phyloP scores from a whole-genome alignment of 768 basidiomycete species.

The Suillus discolor region DNA sequence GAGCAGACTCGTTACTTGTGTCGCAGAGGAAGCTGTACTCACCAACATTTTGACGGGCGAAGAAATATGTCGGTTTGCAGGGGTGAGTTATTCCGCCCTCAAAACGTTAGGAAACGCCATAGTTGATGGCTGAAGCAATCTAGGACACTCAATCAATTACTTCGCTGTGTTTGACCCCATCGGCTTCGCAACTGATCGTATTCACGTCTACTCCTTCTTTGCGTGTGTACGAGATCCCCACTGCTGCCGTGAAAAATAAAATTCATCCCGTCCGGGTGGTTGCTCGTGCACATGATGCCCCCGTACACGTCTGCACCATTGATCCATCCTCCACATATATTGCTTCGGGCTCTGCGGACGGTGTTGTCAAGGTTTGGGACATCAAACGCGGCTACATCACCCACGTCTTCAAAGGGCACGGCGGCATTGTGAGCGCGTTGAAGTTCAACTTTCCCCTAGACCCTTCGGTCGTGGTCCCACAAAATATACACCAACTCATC shows the following conservation, averaged over 20 bases:
- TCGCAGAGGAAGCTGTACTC: conserved; percentile 82
- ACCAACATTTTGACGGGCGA: conserved; percentile 78
- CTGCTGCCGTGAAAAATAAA: conserved; percentile 43
- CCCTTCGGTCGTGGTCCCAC: conserved; percentile 46
- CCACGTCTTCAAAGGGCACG: conserved; percentile 95
- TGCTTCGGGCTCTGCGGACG: conserved; percentile 96
- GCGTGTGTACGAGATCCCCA: conserved; percentile 81
- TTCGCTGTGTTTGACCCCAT: conserved; percentile 80
- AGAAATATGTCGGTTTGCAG: conserved; percentile 79
- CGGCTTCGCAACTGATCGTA: conserved; percentile 70
- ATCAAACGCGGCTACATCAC: conserved; percentile 85
- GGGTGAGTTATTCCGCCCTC: conserved; percentile 55
- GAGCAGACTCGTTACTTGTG: conserved; percentile 77
- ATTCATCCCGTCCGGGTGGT: conserved; percentile 76
- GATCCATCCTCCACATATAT: conserved; percentile 90
- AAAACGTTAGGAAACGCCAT: conserved; percentile 5
- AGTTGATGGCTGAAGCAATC: conserved; percentile 10
- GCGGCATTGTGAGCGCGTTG: conserved; percentile 94
- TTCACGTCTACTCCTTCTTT: conserved; percentile 84
- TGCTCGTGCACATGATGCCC: conserved; percentile 88
- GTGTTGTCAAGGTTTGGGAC: conserved; percentile 97
- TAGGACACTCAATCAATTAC: conserved; percentile 88
- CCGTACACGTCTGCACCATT: conserved; percentile 84
- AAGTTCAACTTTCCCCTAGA: conserved; percentile 79
- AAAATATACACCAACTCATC: conserved; percentile 72